A percentile compares a stretch with the other conserved stretches of the same genome.
phyloP scores from a whole-genome alignment of 2,329 filamentous ascomycete genomes.

The Macrophomina tecta region DNA sequence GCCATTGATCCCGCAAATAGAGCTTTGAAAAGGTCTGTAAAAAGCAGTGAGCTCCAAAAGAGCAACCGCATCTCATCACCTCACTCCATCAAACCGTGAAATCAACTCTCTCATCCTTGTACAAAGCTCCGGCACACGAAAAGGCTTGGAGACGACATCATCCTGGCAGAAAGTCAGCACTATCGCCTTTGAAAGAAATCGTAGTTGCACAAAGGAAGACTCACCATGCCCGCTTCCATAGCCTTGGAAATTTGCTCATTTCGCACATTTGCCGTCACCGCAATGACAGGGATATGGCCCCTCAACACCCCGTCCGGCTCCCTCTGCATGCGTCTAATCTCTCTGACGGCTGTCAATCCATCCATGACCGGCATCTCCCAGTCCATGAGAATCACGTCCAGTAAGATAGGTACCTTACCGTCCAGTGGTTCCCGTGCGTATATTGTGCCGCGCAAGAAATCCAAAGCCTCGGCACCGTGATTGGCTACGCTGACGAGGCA shows the following conservation, averaged over 20 bases:
- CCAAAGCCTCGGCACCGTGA: constrained; percentile 40
- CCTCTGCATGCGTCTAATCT: constrained; percentile 42
- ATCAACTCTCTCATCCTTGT: background rate
- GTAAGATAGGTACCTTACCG: constrained; percentile 7
- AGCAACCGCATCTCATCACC: background rate
- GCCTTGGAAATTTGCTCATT: constrained; percentile 44
- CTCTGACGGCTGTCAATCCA: constrained; percentile 41
- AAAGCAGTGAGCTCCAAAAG: too few species aligned
- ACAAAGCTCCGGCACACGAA: constrained; percentile 48
- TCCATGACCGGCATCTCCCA: constrained; percentile 49
- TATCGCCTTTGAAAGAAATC: background rate
- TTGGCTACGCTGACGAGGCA: constrained; percentile 41
- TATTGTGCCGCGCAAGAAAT: constrained; percentile 36
- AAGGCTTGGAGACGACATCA: constrained; percentile 80
- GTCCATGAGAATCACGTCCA: constrained; percentile 46
- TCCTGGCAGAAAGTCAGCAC: constrained; percentile 50
- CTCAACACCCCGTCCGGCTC: constrained; percentile 31
- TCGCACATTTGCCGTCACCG: constrained; percentile 46
- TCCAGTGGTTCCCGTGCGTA: background rate
- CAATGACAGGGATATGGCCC: constrained; percentile 42
- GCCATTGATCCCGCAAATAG: too few species aligned
- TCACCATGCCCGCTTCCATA: constrained; percentile 42
- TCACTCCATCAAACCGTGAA: background rate
- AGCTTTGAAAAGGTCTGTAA: too few species aligned
- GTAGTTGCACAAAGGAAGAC: constrained; percentile 27